Evolutionary conservation across 1,284 basidiomycete genomes (phyloP), one percentile per base, ranked within the genome.

Genomic region (Ustilago trichophora): DNA sequence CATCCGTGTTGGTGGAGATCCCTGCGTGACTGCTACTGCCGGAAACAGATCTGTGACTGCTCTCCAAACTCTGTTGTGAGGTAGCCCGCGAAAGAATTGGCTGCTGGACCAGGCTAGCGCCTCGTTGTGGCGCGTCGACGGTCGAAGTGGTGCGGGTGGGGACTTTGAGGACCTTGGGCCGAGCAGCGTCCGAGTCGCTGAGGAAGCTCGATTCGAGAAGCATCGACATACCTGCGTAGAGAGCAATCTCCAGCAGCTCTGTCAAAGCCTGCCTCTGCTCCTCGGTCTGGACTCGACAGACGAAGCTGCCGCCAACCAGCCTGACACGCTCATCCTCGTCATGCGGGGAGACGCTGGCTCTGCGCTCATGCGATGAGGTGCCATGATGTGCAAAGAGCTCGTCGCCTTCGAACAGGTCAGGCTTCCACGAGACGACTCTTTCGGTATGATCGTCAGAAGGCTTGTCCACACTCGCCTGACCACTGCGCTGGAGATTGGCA

Each of bases 221-320:
- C 75, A 77, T 77, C 32, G 75, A 69, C 50, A 56, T 64, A 11
- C 72, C 75, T 11, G 62, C 69, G 31, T 71, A 76, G 12, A 75
- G 44, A 7, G 48, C 47, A 6, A 73, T 38, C 35, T 73, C 73
- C 19, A 77, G 35, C 1, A 67, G 51, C 26, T 44, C 43, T 11
- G 31, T 22, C 24, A 74, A 25, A 12, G 50, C 52, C 22, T 50
- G 32, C 19, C 26, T 46, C 36, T 73, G 50, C 26, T 60, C 40
- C 16, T 68, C 60, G 8, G 29, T 50, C 27, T 64, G 32, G 11
- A 66, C 52, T 6, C 44, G 40, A 12, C 75, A 57, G 27, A 66
- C 43, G 40, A 77, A 76, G 48, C 60, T 76, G 12, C 75, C 75
- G 16, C 75, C 75, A 15, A 76, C 63, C 3, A 62, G 38, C 32